phyloP scores from a whole-genome alignment of 2,329 filamentous ascomycete species.

The Sclerotiophoma versabilis region DNA sequence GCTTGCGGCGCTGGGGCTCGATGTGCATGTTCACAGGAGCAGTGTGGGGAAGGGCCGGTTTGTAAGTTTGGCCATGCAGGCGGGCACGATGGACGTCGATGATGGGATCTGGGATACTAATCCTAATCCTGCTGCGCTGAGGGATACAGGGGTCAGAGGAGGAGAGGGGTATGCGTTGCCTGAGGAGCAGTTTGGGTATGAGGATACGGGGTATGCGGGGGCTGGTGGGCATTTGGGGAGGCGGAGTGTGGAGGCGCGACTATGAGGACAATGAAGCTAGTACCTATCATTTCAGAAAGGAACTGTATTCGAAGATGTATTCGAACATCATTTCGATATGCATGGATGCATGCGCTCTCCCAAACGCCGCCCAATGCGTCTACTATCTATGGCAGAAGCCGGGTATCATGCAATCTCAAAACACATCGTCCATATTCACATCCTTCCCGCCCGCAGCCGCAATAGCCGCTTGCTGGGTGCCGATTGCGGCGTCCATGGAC shows the following conservation, averaged over 20 bases:
- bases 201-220: conserved; percentile 52
- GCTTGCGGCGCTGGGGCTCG: conserved; percentile 57
- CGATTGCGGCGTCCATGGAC: conserved; percentile 41
- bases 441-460: conserved; percentile 66
- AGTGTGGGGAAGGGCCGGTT: conserved; percentile 58
- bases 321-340: too few species aligned
- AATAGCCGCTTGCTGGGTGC: conserved; percentile 53
- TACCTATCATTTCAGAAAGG: too few species aligned
- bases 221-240: conserved; percentile 29
- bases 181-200: conserved; percentile 53
- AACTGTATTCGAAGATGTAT: too few species aligned
- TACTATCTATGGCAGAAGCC: conserved; percentile 27
- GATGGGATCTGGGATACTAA: conserved; percentile 28
- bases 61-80: conserved; percentile 52
- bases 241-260: conserved; percentile 23
- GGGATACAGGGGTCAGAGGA: conserved; percentile 14
- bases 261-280: too few species aligned
- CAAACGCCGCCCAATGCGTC: conserved; percentile 38
- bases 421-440: conserved; percentile 54
- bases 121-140: conserved; percentile 30
- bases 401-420: conserved; percentile 48
- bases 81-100: neutral
- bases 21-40: conserved; percentile 54
- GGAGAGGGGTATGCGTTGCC: conserved; percentile 51
- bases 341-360: neutral